phyloP scores from a whole-genome alignment of 2,329 filamentous ascomycete species.

The Tolypocladium ophioglossoides region DNA sequence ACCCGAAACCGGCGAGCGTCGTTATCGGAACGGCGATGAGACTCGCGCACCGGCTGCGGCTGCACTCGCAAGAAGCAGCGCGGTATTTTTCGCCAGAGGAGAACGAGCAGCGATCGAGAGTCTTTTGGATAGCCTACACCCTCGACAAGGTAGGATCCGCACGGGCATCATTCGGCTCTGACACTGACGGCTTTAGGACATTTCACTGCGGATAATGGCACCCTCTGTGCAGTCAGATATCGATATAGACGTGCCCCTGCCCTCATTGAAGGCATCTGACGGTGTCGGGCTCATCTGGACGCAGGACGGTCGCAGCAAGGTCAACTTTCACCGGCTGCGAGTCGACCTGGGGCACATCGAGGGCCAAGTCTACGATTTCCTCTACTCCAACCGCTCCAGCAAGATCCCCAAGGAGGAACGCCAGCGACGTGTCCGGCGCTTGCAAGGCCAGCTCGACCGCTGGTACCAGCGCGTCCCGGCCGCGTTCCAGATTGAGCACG shows the following conservation, averaged over 20 bases:
- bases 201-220: slow-evolving; percentile 23
- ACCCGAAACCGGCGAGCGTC: slow-evolving; percentile 25
- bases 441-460: slow-evolving; percentile 21
- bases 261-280: slow-evolving; percentile 16
- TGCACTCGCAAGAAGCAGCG: slow-evolving; percentile 20
- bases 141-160: slow-evolving; percentile 24
- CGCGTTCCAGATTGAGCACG: slow-evolving; percentile 22
- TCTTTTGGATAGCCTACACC: slow-evolving; percentile 31
- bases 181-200: slow-evolving; percentile 12
- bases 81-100: slow-evolving; percentile 16
- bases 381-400: slow-evolving; percentile 20
- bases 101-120: slow-evolving; percentile 21
- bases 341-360: slow-evolving; percentile 29
- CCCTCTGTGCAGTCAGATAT: slow-evolving; percentile 27
- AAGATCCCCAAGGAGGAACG: slow-evolving; percentile 19
- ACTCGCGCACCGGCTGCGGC: slow-evolving; percentile 22
- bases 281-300: slow-evolving; percentile 22
- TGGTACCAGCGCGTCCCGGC: slow-evolving; percentile 25
- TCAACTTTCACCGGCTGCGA: slow-evolving; percentile 28
- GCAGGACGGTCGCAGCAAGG: slow-evolving; percentile 18
- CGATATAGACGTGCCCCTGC: slow-evolving; percentile 30
- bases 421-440: slow-evolving; percentile 13
- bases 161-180: background rate
- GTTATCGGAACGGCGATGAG: slow-evolving; percentile 28
- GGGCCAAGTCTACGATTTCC: slow-evolving; percentile 28